phyloP scores from a whole-genome alignment of 2,329 filamentous ascomycete genomes.

The Seiridium unicorne region DNA sequence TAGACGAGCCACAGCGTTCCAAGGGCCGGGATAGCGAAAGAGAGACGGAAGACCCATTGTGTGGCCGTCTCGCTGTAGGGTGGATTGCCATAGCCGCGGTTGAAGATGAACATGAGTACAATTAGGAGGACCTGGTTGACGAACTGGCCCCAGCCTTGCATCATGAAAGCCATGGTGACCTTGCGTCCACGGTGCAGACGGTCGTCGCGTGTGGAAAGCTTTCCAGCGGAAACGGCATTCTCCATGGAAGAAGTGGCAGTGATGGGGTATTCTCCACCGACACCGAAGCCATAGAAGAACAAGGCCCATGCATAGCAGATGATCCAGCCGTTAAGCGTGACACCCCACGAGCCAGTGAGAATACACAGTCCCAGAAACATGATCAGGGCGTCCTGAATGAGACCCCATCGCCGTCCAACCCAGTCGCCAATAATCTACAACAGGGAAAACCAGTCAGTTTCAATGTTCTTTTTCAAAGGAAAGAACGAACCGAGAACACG shows the following conservation, averaged over 20 bases:
- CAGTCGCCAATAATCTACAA: conserved; percentile 59
- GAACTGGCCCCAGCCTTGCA: conserved; percentile 98
- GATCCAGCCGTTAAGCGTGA: conserved; percentile 87
- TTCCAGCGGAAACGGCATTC: conserved; percentile 80
- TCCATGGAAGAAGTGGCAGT: conserved; percentile 95
- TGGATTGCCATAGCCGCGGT: conserved; percentile 71
- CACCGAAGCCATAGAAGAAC: conserved; percentile 79
- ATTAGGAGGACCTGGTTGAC: conserved; percentile 91
- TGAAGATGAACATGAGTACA: conserved; percentile 82
- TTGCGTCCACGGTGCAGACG: conserved; percentile 94
- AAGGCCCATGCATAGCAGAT: conserved; percentile 95
- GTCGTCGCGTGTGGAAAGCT: conserved; percentile 86
- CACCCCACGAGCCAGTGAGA: conserved; percentile 88
- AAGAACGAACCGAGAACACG: neutral
- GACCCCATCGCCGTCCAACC: conserved; percentile 89
- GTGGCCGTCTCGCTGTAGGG: conserved; percentile 76
- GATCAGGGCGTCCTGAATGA: conserved; percentile 91
- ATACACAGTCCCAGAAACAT: conserved; percentile 93
- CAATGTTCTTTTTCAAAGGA: conserved; percentile 4
- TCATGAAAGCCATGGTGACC: conserved; percentile 92
- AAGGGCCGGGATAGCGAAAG: conserved; percentile 85
- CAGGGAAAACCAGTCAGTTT: conserved; percentile 12
- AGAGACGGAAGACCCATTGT: conserved; percentile 90
- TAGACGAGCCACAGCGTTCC: conserved; percentile 94
- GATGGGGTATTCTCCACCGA: conserved; percentile 92